Evolutionary conservation across 2,329 filamentous ascomycete species (phyloP).

Genomic region (Colletotrichum incanum): DNA sequence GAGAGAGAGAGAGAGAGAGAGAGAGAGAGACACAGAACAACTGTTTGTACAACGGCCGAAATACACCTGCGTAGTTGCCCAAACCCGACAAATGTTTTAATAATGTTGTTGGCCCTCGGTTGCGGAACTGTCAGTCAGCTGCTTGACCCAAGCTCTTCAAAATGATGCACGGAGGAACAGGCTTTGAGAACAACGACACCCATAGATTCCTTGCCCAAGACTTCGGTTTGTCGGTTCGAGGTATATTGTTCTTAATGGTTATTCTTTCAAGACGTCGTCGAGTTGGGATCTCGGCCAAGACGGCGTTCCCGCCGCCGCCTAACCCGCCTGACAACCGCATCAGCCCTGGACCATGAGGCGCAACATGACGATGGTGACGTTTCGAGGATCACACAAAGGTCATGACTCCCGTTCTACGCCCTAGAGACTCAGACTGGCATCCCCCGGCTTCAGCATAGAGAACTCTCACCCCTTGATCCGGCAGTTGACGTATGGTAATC

Average conservation of each 20-base stretch:
- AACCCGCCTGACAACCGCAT: conserved; percentile 13
- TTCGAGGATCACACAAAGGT: conserved; percentile 7
- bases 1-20: background rate
- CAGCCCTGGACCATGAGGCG: conserved; percentile 13
- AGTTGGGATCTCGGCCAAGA: background rate
- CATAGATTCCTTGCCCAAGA: conserved; percentile 30
- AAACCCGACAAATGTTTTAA: conserved; percentile 3
- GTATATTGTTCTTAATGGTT: background rate
- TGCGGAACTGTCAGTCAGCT: conserved; percentile 20
- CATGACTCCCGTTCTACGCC: conserved; percentile 8
- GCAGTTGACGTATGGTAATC: conserved; percentile 26
- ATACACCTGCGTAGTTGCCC: background rate
- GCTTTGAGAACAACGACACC: background rate
- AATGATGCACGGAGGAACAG: conserved; percentile 24
- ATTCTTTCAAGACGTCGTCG: background rate
- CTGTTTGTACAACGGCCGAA: background rate
- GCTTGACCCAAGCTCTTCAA: conserved; percentile 38
- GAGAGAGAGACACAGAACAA: background rate
- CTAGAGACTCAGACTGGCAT: conserved; percentile 12
- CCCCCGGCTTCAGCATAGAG: conserved; percentile 19
- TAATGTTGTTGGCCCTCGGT: conserved; percentile 15
- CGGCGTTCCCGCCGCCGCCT: background rate
- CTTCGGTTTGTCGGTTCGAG: too few species aligned
- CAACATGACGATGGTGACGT: background rate
- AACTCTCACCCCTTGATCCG: conserved; percentile 10